Conservation (phyloP, 495 filamentous ascomycete genomes). For the Hypoxylon trugodes region DNA sequence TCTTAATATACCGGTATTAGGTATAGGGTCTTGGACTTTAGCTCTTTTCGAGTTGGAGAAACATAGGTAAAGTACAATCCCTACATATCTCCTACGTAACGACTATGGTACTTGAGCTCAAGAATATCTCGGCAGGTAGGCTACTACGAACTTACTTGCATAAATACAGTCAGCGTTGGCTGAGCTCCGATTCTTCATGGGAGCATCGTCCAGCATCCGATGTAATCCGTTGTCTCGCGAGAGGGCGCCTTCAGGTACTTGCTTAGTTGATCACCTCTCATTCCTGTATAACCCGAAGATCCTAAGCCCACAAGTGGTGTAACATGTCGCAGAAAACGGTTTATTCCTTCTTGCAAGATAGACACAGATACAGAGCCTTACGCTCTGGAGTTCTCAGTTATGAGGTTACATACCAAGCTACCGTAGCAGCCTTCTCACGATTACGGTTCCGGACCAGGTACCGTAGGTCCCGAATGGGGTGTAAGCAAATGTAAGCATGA, state of each 20-base stretch:
- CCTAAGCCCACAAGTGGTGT: not conserved
- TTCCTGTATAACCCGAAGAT: conserved; percentile 17
- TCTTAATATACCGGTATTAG: conserved; percentile 19
- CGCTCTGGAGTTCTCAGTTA: not conserved
- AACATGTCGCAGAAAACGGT: conserved; percentile 15
- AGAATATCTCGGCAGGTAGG: not conserved
- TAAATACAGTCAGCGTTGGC: conserved; percentile 18
- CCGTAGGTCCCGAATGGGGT: conserved; percentile 16
- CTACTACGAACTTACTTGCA: conserved; percentile 2
- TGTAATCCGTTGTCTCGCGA: conserved; percentile 5
- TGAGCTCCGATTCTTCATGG: not conserved
- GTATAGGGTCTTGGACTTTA: not conserved
- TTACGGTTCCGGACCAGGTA: conserved; percentile 8
- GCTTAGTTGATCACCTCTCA: not conserved
- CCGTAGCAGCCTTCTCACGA: not conserved
- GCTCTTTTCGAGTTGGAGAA: not conserved
- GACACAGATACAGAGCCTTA: not conserved
- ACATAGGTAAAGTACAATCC: not conserved
- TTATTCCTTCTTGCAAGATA: not conserved
- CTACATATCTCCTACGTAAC: not conserved
- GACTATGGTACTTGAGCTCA: not conserved
- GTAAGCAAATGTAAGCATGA: conserved; percentile 8
- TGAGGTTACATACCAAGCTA: not conserved
- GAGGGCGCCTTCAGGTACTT: not conserved
- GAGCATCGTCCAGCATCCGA: not conserved